Conservation (phyloP, 352 stramenopile species). For the Globisporangium okanoganense region DNA sequence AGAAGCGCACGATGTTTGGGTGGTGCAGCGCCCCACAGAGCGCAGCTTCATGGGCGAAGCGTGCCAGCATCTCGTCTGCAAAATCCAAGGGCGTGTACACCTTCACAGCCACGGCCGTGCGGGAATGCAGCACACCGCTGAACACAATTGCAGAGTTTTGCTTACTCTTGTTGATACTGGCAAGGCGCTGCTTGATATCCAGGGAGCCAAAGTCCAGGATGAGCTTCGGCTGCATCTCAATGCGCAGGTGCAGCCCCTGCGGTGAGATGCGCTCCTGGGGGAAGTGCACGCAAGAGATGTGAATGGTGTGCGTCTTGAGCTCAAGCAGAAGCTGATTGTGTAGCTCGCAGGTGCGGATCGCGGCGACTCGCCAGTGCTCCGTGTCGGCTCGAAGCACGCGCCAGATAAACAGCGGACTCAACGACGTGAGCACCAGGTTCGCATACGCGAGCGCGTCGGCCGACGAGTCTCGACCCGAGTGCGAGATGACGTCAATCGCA, state of each 20-base stretch:
- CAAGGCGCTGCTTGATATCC: not conserved
- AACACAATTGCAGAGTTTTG: not conserved
- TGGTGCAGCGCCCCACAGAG: conserved; percentile 25
- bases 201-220: conserved; percentile 39
- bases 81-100: not conserved
- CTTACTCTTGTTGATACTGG: not conserved
- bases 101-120: not conserved
- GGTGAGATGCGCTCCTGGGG: conserved; percentile 35
- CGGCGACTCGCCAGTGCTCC: conserved; percentile 38
- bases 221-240: conserved; percentile 49
- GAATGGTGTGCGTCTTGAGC: not conserved
- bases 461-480: not conserved
- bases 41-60: conserved; percentile 29
- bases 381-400: conserved; percentile 40
- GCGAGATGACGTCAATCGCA: not conserved
- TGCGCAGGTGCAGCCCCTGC: conserved; percentile 37
- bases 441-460: not conserved
- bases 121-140: not conserved
- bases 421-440: not conserved
- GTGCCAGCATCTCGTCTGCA: conserved; percentile 14
- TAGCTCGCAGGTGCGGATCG: conserved; percentile 20
- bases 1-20: conserved; percentile 25
- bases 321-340: conserved; percentile 24
- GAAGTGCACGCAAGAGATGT: conserved; percentile 3
- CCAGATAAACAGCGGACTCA: conserved; percentile 31